Evolutionary conservation across 1,284 basidiomycete genomes (phyloP).

Genomic region (Afroboletus lepidellus): DNA sequence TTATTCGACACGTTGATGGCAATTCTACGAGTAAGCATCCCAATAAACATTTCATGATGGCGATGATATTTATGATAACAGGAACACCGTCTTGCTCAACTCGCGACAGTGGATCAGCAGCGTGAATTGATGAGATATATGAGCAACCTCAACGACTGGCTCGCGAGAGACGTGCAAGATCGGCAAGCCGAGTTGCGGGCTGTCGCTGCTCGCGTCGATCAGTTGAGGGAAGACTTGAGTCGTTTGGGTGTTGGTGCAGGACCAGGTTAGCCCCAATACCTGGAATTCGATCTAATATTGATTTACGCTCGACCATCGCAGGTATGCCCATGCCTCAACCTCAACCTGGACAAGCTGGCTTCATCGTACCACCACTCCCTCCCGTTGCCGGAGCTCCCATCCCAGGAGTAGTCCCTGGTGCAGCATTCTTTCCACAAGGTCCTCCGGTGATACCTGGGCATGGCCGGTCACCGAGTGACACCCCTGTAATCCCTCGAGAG

Average conservation of each 20-base stretch:
- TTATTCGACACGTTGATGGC: conserved; percentile 58
- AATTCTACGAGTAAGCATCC: conserved; percentile 53
- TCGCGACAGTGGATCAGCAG: conserved; percentile 73
- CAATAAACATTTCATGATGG: neutral
- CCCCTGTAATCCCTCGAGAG: conserved; percentile 27
- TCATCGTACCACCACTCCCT: conserved; percentile 29
- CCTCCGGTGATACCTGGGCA: conserved; percentile 24
- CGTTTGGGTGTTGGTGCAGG: conserved; percentile 25
- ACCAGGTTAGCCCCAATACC: conserved; percentile 16
- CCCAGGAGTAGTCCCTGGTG: conserved; percentile 18
- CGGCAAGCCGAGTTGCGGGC: conserved; percentile 68
- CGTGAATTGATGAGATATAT: conserved; percentile 76
- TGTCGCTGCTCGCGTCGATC: conserved; percentile 61
- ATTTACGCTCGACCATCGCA: conserved; percentile 14
- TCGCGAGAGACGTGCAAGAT: conserved; percentile 69
- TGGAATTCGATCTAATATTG: neutral
- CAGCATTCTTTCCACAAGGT: conserved; percentile 34
- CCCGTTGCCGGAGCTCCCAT: conserved; percentile 11
- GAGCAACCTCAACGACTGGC: conserved; percentile 68
- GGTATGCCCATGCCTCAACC: conserved; percentile 27
- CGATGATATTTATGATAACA: conserved; percentile 30
- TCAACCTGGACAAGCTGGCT: conserved; percentile 11
- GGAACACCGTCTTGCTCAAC: conserved; percentile 72
- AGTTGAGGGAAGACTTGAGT: conserved; percentile 52
- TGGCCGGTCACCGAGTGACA: conserved; percentile 12